Evolutionary conservation across 78 protist genomes (phyloP), one percentile per base, ranked within the genome.

Genomic region (Polysphondylium violaceum): DNA sequence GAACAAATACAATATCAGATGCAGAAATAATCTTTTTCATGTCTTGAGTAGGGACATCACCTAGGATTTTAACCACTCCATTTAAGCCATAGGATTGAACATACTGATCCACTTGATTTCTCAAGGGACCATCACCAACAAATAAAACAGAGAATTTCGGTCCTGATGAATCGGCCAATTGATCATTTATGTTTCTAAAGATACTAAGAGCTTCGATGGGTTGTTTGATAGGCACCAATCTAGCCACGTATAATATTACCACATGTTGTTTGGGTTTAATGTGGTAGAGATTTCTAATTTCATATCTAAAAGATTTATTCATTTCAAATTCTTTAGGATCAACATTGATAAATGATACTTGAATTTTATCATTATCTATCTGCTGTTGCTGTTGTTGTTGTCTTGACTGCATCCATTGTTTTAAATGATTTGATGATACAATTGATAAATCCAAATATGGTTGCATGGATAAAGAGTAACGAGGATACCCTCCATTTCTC

Each of bases 401-500:
- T 35, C 31, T 69, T 1, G 27, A 29, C 1, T 41, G 25, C 79
- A 69, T 83, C 77, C 91, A 69, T 40, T 83, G 44, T 27, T 67
- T 69, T 38, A 83, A 29, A 69, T 83, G 79, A 58, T 83, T 74
- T 17, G 91, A 83, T 27, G 91, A 71, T 17, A 83, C 91, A 16
- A 83, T 19, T 7, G 38, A 33, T 3, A 38, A 29, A 58, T 83
- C 79, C 12, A 83, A 7, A 25, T 51, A 60, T 17, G 19, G 27
- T 29, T 27, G 41, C 56, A 69, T 11, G 29, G 73, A 56, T 23
- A 83, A 23, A 29, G 91, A 83, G 19, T 69, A 73, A n/a, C 91
- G 67, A 55, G 91, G 71, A 58, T 64, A 74, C 7, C 91, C 91
- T 27, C 91, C 91, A 69, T 58, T 83, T 63, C 65, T 83, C 91